Base-by-base conservation (phyloP, 441 rosid genomes). In the Raphanus hybrid region DNA sequence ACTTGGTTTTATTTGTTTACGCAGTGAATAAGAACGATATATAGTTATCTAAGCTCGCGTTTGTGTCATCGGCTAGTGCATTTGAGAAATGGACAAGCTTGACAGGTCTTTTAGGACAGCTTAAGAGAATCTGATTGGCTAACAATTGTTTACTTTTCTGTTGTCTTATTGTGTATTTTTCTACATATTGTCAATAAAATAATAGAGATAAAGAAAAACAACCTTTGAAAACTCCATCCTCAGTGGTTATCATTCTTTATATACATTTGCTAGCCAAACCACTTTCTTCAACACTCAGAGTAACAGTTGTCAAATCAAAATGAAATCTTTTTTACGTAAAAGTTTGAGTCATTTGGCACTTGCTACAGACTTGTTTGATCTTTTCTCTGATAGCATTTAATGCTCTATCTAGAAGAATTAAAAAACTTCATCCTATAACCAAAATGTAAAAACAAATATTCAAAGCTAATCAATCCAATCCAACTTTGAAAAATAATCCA, bases 51-150 rank as follows among this genome's bases (percentile, higher is more conserved):
- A 94, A 91, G 81, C 64, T 75, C 0, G 92, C 96, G 20, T 92
- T 91, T 77, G 91, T 92, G 55, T 82, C 89, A 48, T 92, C 97
- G 32, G 98, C 99, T 55, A 71, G 84, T 48, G 96, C 97, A 63
- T 85, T 88, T 70, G 96, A 91, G 89, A 88, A 89, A 82, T 91
- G 97, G 97, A 87, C 89, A 29, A 59, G 80, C 74, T 84, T 90
- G 84, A 88, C 94, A 2, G 97, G 98, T 63, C 85, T 91, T 41
- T 78, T 82, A 43, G 87, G 54, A 77, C 89, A 88, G 82, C 94
- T 91, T 48, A 90, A 86, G 78, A 97, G 97, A 67, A 88, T 92
- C n/a, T 88, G 80, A 90, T 74, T 26, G 57, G 64, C 77, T 15
- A 61, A 37, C 41, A 14, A 27, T 54, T 16, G 60, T 39, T 41